Base-by-base conservation (phyloP, 257 asterid species). In the Datura wrightii region DNA sequence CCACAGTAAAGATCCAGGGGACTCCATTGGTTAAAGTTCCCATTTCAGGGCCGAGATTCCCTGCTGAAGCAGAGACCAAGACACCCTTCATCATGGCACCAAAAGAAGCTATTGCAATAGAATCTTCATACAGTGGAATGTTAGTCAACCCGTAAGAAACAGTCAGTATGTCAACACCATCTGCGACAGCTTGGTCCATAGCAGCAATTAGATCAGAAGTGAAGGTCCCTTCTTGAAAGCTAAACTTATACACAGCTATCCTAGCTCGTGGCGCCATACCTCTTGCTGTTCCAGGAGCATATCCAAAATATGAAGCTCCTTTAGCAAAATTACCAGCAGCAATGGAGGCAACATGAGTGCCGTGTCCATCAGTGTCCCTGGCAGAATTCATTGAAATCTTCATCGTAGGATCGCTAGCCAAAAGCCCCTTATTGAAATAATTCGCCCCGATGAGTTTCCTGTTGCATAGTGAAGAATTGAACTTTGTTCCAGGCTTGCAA, bases 1-100 rank as follows among this genome's bases (percentile, higher is more conserved):
- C 91, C 4, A 90, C 92, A 0, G 80, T 85, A 62, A 87, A 79
- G 2, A 86, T 87, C 92, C 91, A 90, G 3, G 91, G 90, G 84
- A 88, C 36, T 8, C 88, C 89, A 0, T 80, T 78, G 10, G 10
- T 11, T 15, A 85, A n/a, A 3, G 80, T 89, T 5, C 70, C 78
- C 10, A 36, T 0, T 39, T 44, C 37, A 0, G 85, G 80, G 37
- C 90, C 90, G 1, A 8, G 1, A 66, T 66, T 66, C 8, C 74
- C 24, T 6, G 74, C 48, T 14, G 74, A 66, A 36, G 74, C 74
- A 14, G 48, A 36, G 48, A 66, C 48, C 6, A 66, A 15, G 48
- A 66, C 24, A 66, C 74, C 48, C 48, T 36, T 36, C 72, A 14
- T 66, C 74, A 36, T 66, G 5, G 74, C 74, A 66, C 74, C 74